Percentiles rank a stretch among this genome's conserved stretches.
Conservation (phyloP, 2,329 filamentous ascomycete genomes). For the Penicillium sp. region DNA sequence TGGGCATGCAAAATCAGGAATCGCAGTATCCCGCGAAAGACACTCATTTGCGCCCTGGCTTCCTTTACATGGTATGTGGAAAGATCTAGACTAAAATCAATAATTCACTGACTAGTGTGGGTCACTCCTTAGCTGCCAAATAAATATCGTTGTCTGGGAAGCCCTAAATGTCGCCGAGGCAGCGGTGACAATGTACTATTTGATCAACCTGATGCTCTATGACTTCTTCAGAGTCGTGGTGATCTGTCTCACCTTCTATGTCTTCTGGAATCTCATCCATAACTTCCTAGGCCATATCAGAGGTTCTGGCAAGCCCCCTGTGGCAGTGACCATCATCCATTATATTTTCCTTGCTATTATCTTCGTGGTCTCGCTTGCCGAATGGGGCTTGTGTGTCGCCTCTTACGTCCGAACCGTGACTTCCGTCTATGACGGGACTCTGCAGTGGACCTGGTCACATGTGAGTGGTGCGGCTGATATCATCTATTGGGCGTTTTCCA, state of each 20-base stretch:
- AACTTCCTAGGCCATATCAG: conserved; percentile 17
- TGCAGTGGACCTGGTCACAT: neutral
- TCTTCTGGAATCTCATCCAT: conserved; percentile 24
- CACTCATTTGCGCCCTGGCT: conserved; percentile 12
- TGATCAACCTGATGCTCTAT: conserved; percentile 20
- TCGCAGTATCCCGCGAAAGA: conserved; percentile 14
- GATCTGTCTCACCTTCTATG: conserved; percentile 15
- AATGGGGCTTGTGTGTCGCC: conserved; percentile 16
- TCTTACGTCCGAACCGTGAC: conserved; percentile 1
- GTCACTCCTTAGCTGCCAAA: conserved; percentile 8
- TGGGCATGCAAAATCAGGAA: conserved; percentile 20
- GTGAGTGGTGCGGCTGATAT: conserved; percentile 13
- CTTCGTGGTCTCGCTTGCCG: conserved; percentile 11
- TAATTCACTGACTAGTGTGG: neutral
- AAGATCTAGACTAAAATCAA: neutral
- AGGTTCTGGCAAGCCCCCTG: conserved; percentile 16
- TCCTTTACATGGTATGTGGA: conserved; percentile 15
- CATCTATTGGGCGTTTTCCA: conserved; percentile 18
- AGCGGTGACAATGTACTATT: conserved; percentile 20
- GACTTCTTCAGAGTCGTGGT: conserved; percentile 18
- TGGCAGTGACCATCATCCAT: conserved; percentile 13
- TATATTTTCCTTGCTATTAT: conserved; percentile 17
- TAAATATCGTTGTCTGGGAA: conserved; percentile 8
- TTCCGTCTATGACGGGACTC: too few relatives aligned
- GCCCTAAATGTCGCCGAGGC: conserved; percentile 17